Conservation (phyloP, 2,329 filamentous ascomycete species). For the Fusarium secorum region DNA sequence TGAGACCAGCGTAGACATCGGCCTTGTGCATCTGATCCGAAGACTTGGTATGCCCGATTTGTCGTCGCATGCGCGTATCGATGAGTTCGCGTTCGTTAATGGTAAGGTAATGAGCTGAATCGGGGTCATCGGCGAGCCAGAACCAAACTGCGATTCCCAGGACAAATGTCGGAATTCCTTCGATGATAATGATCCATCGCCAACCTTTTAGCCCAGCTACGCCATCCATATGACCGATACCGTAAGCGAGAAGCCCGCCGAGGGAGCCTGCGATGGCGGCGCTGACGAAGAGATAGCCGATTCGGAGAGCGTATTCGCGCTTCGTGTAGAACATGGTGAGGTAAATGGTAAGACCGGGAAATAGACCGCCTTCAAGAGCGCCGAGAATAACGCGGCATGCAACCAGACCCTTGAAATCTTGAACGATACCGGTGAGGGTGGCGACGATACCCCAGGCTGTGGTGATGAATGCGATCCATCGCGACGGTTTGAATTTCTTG, state of each 20-base stretch:
- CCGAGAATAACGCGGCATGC: conserved; percentile 55
- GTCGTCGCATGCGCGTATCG: conserved; percentile 40
- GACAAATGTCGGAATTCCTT: conserved; percentile 49
- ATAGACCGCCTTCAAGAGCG: conserved; percentile 55
- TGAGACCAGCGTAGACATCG: conserved; percentile 65
- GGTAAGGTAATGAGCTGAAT: conserved; percentile 65
- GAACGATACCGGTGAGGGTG: conserved; percentile 57
- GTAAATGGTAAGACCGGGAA: conserved; percentile 49
- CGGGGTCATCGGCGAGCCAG: conserved; percentile 43
- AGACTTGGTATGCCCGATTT: conserved; percentile 43
- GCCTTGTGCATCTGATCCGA: conserved; percentile 52
- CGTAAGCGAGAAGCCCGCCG: conserved; percentile 43
- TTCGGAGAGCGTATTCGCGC: conserved; percentile 37
- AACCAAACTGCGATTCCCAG: conserved; percentile 42
- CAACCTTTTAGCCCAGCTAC: conserved; percentile 31
- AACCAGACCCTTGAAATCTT: conserved; percentile 45
- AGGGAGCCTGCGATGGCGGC: conserved; percentile 38
- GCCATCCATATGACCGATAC: conserved; percentile 46
- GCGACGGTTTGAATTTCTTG: conserved; percentile 48
- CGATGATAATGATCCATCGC: conserved; percentile 70
- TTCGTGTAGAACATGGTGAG: conserved; percentile 42
- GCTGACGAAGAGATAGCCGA: conserved; percentile 40
- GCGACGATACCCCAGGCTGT: conserved; percentile 55
- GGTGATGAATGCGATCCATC: conserved; percentile 40
- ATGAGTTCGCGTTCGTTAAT: conserved; percentile 56